Conservation (phyloP, 2,329 filamentous ascomycete species). For the Phialophora tarda region DNA sequence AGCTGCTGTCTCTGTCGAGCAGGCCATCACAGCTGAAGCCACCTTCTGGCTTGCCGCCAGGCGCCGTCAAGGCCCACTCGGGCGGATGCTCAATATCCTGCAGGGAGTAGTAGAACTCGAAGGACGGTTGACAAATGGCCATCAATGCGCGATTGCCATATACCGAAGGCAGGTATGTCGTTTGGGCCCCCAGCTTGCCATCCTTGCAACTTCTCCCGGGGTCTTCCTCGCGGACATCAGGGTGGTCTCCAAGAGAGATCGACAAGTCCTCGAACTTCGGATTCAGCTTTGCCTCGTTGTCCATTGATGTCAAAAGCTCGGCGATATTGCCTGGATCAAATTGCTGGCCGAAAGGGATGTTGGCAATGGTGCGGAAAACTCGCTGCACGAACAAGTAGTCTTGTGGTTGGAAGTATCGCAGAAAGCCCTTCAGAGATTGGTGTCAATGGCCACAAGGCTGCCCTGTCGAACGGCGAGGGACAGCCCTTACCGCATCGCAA, state of each 20-base stretch:
- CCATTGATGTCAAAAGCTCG: background rate
- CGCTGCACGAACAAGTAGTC: slow-evolving; percentile 20
- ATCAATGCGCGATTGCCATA: slow-evolving; percentile 6
- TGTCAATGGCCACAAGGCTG: background rate
- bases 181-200: background rate
- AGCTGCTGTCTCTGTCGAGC: slow-evolving; percentile 8
- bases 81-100: slow-evolving; percentile 10
- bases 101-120: slow-evolving; percentile 9
- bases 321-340: background rate
- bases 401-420: slow-evolving; percentile 17
- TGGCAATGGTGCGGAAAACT: slow-evolving; percentile 23
- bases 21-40: slow-evolving; percentile 5
- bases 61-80: background rate
- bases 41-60: background rate
- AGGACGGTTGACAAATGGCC: background rate
- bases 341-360: slow-evolving; percentile 19
- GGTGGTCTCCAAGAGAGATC: slow-evolving; percentile 12
- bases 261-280: slow-evolving; percentile 5
- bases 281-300: background rate
- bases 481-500: background rate
- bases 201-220: background rate
- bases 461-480: background rate
- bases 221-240: background rate
- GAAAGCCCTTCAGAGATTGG: slow-evolving; percentile 7
- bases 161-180: slow-evolving; percentile 1